Percentiles rank a stretch among this genome's conserved stretches.
Conservation (phyloP, 108 stramenopile species). For the Skeletonema costatum region DNA sequence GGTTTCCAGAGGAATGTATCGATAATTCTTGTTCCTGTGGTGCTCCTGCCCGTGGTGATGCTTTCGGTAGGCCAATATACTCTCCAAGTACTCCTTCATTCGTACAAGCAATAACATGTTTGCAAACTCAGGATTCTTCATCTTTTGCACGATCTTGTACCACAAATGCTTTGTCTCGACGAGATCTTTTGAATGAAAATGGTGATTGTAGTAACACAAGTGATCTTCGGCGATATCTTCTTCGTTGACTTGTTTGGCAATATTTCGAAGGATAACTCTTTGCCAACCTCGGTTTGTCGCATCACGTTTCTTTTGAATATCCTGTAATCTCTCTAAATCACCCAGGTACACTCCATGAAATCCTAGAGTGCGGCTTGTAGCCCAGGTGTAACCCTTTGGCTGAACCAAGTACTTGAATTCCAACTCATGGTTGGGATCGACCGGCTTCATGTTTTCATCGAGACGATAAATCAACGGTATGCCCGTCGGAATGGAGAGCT, state of each 20-base stretch:
- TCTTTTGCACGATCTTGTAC: conserved; percentile 74
- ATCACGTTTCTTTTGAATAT: conserved; percentile 84
- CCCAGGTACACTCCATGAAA: conserved; percentile 87
- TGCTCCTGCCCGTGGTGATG: conserved; percentile 24
- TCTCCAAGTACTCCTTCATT: conserved; percentile 76
- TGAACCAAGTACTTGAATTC: conserved; percentile 82
- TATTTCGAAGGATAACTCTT: conserved; percentile 78
- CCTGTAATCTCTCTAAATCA: conserved; percentile 82
- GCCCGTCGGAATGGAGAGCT: conserved; percentile 85
- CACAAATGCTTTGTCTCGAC: conserved; percentile 79
- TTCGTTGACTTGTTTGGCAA: conserved; percentile 60
- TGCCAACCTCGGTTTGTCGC: conserved; percentile 84
- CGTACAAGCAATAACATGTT: conserved; percentile 78
- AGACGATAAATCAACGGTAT: conserved; percentile 85
- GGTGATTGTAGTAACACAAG: conserved; percentile 21
- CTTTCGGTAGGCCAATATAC: conserved; percentile 55
- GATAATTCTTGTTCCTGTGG: conserved; percentile 12
- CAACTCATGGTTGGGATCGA: conserved; percentile 75
- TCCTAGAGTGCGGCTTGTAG: conserved; percentile 66
- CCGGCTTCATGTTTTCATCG: conserved; percentile 79
- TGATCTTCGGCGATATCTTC: conserved; percentile 39
- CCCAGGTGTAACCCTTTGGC: conserved; percentile 90
- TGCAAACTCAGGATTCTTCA: conserved; percentile 65
- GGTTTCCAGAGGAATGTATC: conserved; percentile 57
- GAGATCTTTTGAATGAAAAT: conserved; percentile 36